Base-by-base conservation (phyloP, 1,284 basidiomycete genomes). In the Lentinula novae-zelandiae region DNA sequence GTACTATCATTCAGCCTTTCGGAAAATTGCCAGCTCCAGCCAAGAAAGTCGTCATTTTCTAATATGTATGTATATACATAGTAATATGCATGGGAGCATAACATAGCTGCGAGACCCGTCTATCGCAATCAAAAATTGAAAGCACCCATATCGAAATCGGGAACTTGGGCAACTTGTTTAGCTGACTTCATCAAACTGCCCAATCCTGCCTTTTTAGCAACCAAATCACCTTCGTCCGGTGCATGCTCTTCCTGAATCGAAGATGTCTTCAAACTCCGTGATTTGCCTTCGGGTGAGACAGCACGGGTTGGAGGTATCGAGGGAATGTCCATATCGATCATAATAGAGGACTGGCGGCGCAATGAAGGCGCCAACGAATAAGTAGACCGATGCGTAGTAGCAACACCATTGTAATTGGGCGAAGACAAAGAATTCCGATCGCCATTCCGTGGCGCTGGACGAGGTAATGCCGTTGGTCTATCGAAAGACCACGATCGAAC, bases 401-500 rank as follows among this genome's bases (percentile, higher is more conserved):
- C 71, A 20, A 80, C 77, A 63, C 78, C 81, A 22, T 76, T 72
- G 27, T 27, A 27, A 27, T 27, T 27, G 27, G 27, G 27, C 27
- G 80, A 78, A 59, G 39, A 66, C 46, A 17, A 64, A 65, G 53
- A 65, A 67, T 53, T 67, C 27, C 0, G 27, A 65, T 46, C 61
- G 61, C 64, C 60, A 57, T 75, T 68, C 42, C 53, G 52, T 55
- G 27, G 46, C 42, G 31, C 1, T 27, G 13, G 20, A 13, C 31
- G 54, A 34, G 54, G 54, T 44, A 34, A 6, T 9, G 33, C 54
- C 33, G 82, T 77, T 59, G 93, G 92, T 53, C 90, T 82, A 58
- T 93, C 91, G 71, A 97, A 98, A 2, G 90, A 89, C 95, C 95
- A 98, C 0, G 90, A 90, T 27, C 85, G 84, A 44, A 96, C 85